phyloP scores from a whole-genome alignment of 257 asterid genomes.

The Marsdenia floribunda region DNA sequence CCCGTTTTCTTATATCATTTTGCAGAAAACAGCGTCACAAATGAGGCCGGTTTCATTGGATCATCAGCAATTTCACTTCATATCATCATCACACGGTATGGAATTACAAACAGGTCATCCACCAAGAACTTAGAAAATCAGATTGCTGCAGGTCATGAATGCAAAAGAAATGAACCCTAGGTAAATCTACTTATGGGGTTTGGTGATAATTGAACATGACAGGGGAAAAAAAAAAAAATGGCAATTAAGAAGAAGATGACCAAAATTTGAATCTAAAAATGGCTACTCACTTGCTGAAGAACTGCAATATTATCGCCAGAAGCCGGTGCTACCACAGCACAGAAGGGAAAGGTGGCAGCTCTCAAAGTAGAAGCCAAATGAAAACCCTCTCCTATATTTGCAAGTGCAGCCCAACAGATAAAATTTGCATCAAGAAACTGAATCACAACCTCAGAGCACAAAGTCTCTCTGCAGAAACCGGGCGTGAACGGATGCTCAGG shows the following conservation, averaged over 20 bases:
- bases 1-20: background rate
- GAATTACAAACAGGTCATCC: background rate
- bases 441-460: conserved; percentile 63
- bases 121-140: background rate
- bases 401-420: conserved; percentile 75
- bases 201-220: background rate
- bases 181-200: background rate
- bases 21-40: background rate
- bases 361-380: conserved; percentile 45
- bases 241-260: background rate
- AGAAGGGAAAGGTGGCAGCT: conserved; percentile 60
- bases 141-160: background rate
- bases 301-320: conserved; percentile 60
- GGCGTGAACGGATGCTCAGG: conserved; percentile 71
- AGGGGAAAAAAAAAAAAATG: background rate
- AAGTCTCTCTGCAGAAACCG: conserved; percentile 61
- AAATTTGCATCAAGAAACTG: conserved; percentile 85
- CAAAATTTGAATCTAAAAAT: background rate
- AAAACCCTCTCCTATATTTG: conserved; percentile 53
- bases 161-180: background rate
- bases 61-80: background rate
- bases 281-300: conserved; percentile 51
- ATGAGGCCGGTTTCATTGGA: background rate
- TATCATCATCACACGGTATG: background rate
- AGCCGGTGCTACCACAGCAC: conserved; percentile 74